Evolutionary conservation across 2,329 filamentous ascomycete species (phyloP).

Genomic region (Phialemonium atrogriseum): DNA sequence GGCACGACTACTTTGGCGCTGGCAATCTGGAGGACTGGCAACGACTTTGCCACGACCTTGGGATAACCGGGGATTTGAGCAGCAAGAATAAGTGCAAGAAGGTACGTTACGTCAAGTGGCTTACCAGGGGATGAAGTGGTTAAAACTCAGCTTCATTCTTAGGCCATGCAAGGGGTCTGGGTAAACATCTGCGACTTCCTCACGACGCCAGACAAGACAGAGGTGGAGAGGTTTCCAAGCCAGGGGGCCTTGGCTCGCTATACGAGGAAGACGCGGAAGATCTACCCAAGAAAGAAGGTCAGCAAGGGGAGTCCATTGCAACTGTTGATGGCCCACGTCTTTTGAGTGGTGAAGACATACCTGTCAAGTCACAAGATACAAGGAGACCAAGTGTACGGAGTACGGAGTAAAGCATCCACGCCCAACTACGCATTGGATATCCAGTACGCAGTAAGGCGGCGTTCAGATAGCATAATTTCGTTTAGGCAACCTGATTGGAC

Average conservation of each 20-base stretch:
- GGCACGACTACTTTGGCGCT: constrained; percentile 22
- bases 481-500: too few relatives aligned
- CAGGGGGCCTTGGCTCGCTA: constrained; percentile 24
- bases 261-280: constrained; percentile 24
- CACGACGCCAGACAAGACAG: constrained; percentile 16
- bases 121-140: too few relatives aligned
- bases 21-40: constrained; percentile 33
- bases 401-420: too few relatives aligned
- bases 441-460: too few relatives aligned
- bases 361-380: too few relatives aligned
- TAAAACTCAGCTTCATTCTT: too few relatives aligned
- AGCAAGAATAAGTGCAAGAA: constrained; percentile 38
- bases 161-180: constrained; percentile 33
- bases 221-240: constrained; percentile 20
- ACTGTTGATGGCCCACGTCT: constrained; percentile 1
- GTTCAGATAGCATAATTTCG: too few relatives aligned
- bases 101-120: too few relatives aligned
- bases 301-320: constrained; percentile 12
- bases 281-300: constrained; percentile 38
- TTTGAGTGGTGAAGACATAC: too few relatives aligned
- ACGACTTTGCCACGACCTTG: constrained; percentile 34
- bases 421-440: too few relatives aligned
- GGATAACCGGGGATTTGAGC: constrained; percentile 23
- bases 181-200: constrained; percentile 45
- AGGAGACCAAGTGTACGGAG: too few relatives aligned